Percentiles rank a stretch among this genome's conserved stretches.
These are phyloP conservation scores for Teratosphaeria destructans DNA, from an alignment of 2,329 filamentous ascomycete genomes.

Conservation along the genomic window DNA sequence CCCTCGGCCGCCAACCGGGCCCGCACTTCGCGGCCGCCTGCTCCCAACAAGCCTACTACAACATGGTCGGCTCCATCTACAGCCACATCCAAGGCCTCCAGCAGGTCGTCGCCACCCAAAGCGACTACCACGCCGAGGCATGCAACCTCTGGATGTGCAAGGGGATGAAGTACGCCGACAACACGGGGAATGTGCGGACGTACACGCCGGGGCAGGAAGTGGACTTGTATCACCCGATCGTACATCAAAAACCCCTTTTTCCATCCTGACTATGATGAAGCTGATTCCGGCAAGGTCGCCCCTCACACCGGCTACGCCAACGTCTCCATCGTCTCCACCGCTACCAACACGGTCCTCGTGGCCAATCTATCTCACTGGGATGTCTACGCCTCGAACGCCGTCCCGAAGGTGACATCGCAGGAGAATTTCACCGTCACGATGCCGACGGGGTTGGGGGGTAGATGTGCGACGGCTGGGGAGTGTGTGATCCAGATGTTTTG, in stretches of 20 bases:
- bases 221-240: conserved; percentile 32
- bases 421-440: conserved; percentile 45
- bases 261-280: background rate
- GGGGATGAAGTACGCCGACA: conserved; percentile 43
- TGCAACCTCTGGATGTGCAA: conserved; percentile 28
- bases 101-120: conserved; percentile 32
- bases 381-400: conserved; percentile 42
- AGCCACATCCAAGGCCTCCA: conserved; percentile 48
- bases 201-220: conserved; percentile 43
- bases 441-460: conserved; percentile 36
- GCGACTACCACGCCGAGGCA: conserved; percentile 14
- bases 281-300: conserved; percentile 21
- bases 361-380: conserved; percentile 44
- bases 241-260: background rate
- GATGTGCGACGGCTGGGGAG: conserved; percentile 39
- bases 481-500: conserved; percentile 55
- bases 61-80: conserved; percentile 44
- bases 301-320: conserved; percentile 48
- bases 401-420: conserved; percentile 34
- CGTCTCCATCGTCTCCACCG: conserved; percentile 47
- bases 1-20: conserved; percentile 41
- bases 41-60: conserved; percentile 44
- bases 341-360: conserved; percentile 38
- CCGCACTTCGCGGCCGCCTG: conserved; percentile 42
- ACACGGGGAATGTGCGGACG: conserved; percentile 41